Percentiles rank a stretch among this genome's conserved stretches.
Conservation (phyloP, 2,329 filamentous ascomycete genomes). For the Endoconidiophora polonica region DNA sequence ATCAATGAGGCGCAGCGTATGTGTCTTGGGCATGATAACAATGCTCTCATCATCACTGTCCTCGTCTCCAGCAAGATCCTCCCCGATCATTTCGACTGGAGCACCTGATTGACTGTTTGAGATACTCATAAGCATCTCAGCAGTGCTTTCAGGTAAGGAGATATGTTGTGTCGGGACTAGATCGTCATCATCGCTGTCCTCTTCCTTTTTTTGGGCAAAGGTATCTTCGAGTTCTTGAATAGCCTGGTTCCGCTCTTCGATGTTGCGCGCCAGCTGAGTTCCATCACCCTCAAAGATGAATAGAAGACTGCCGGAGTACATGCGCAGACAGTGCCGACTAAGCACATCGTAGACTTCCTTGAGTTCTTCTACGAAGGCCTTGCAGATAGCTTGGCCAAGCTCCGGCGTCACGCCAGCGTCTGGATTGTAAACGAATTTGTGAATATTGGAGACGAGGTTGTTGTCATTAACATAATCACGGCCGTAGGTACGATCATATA, state of each 20-base stretch:
- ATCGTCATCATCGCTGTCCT: slow-evolving; percentile 22
- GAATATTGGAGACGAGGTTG: slow-evolving; percentile 38
- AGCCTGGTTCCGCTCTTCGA: slow-evolving; percentile 36
- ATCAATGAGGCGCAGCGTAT: slow-evolving; percentile 77
- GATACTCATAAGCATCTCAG: too few species aligned
- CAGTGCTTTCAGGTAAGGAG: too few species aligned
- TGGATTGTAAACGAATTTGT: slow-evolving; percentile 41
- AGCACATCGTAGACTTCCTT: slow-evolving; percentile 35
- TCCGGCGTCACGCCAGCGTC: slow-evolving; percentile 41
- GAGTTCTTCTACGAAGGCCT: slow-evolving; percentile 37
- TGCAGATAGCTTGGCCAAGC: slow-evolving; percentile 37
- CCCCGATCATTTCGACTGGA: slow-evolving; percentile 9
- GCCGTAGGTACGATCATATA: slow-evolving; percentile 49
- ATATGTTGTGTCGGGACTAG: too few species aligned
- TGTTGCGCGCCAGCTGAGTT: slow-evolving; percentile 31
- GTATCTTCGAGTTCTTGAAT: slow-evolving; percentile 23
- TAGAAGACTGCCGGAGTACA: slow-evolving; percentile 46
- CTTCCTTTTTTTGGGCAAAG: slow-evolving; percentile 10
- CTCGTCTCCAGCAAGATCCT: slow-evolving; percentile 17
- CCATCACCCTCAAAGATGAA: slow-evolving; percentile 51
- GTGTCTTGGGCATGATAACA: slow-evolving; percentile 35
- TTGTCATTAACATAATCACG: slow-evolving; percentile 32
- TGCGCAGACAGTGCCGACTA: slow-evolving; percentile 40
- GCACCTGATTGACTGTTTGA: background rate
- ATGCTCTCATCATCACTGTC: slow-evolving; percentile 31